A percentile compares a stretch with the other conserved stretches of the same genome.
These are phyloP conservation scores for Dactylellina drechsleri DNA, from an alignment of 2,329 filamentous ascomycete species.

Conservation along the genomic window DNA sequence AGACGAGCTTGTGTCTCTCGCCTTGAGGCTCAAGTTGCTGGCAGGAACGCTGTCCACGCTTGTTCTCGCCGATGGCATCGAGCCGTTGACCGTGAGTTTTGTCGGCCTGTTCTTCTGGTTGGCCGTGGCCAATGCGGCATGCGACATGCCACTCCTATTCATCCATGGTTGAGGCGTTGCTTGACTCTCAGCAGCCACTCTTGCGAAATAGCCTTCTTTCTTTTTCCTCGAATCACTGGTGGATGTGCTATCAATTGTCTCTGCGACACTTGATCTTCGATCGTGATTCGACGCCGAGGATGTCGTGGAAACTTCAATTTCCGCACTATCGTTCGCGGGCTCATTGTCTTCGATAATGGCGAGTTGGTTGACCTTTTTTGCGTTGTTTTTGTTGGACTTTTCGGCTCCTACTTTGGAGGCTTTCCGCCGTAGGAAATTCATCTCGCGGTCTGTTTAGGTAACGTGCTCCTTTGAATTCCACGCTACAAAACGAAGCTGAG, in stretches of 20 bases:
- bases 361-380: constrained; percentile 27
- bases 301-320: not conserved
- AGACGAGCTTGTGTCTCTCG: not conserved
- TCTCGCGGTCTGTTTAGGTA: constrained; percentile 10
- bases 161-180: constrained; percentile 33
- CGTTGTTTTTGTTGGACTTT: constrained; percentile 53
- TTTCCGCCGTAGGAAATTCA: constrained; percentile 43
- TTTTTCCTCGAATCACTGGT: constrained; percentile 39
- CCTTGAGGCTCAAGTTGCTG: constrained; percentile 7
- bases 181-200: constrained; percentile 39
- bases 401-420: constrained; percentile 30
- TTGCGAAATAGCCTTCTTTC: constrained; percentile 27
- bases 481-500: not conserved
- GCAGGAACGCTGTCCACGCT: constrained; percentile 29
- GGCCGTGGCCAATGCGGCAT: constrained; percentile 10
- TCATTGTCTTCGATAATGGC: constrained; percentile 36
- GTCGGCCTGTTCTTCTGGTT: constrained; percentile 8
- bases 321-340: constrained; percentile 11
- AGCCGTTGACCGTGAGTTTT: not conserved
- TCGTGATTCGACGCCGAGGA: not conserved
- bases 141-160: constrained; percentile 40
- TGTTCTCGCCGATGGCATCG: constrained; percentile 13
- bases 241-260: constrained; percentile 42
- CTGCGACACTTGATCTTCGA: constrained; percentile 34
- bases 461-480: not conserved